Base-by-base conservation (phyloP, 441 rosid species). In the Kokia cookei region DNA sequence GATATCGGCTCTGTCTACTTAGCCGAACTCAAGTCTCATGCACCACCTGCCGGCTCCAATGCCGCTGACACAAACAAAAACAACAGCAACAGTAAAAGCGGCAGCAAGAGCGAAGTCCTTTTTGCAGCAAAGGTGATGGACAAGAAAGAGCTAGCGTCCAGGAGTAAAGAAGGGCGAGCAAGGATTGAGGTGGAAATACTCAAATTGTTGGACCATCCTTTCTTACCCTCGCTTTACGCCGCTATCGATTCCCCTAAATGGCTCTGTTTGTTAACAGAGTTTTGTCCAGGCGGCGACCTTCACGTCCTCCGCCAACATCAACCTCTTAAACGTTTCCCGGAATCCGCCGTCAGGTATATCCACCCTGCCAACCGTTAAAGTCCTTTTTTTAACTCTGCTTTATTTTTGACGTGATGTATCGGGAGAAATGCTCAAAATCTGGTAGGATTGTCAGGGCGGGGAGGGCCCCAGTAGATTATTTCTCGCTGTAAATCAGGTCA, bases 251-350 rank as follows among this genome's bases (percentile, higher is more conserved):
- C 96, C 4, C 91, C 83, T 7, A 86, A 89, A 70, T 95, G 97
- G 96, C 86, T 91, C 37, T 93, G 98, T 74, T 80, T 93, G 35
- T 80, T 95, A 9, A 95, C 97, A 50, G 98, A 95, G 90, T 93
- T 95, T 78, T 93, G 99, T 66, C 86, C 92, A 75, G 96, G 98
- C 76, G 99, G 98, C 22, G 98, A 93, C 85, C 95, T 95, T 63
- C 98, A 95, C 73, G 93, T 95, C 68, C 99, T 95, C 86, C 93
- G 98, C 60, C 98, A 93, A 71, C 92, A 89, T 71, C 97, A 89
- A 79, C 84, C 88, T 5, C 74, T 71, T 71, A 93, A 88, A 77
- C 96, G 96, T 19, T 93, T 95, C 76, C 88, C 88, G 51, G 96
- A 91, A 81, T 77, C 91, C 78, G 91, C 98, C 87, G 92, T 95